phyloP scores from a whole-genome alignment of 73 alveolate genomes.

The Paramecium sonneborni region DNA sequence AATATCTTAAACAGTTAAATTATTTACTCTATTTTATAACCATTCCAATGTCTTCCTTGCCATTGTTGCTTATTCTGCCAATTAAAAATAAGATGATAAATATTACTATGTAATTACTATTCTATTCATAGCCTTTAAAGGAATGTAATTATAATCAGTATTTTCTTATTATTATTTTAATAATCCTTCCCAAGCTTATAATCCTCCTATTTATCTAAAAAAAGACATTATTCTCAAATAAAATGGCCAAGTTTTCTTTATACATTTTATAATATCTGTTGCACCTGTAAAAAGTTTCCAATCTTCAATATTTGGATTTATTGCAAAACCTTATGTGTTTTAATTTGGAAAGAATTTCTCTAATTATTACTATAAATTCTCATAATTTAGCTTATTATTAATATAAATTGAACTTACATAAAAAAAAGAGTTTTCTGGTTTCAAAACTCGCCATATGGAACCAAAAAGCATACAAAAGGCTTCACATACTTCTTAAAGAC shows the following conservation, averaged over 20 bases:
- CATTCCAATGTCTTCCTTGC: constrained; percentile 42
- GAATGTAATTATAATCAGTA: constrained; percentile 49
- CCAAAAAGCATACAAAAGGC: constrained; percentile 74
- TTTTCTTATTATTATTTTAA: constrained; percentile 11
- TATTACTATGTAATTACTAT: neutral
- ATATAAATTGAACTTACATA: neutral
- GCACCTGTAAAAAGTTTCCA: constrained; percentile 46
- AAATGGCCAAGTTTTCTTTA: neutral
- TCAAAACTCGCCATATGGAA: constrained; percentile 65
- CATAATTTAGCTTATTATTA: constrained; percentile 22
- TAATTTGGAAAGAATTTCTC: neutral
- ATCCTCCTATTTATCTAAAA: neutral
- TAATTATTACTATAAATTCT: neutral
- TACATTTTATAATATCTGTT: constrained; percentile 1
- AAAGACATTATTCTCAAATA: neutral
- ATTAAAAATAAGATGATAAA: neutral
- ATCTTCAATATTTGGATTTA: constrained; percentile 17
- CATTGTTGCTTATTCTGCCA: constrained; percentile 7
- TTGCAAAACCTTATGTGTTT: neutral
- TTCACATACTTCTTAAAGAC: constrained; percentile 70
- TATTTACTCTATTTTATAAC: constrained; percentile 67
- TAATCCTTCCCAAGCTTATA: constrained; percentile 55
- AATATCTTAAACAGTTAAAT: constrained; percentile 65
- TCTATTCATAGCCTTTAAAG: neutral
- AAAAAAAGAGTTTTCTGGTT: constrained; percentile 63